Conservation (phyloP, 352 stramenopile genomes). For the Phytophthora lateralis region DNA sequence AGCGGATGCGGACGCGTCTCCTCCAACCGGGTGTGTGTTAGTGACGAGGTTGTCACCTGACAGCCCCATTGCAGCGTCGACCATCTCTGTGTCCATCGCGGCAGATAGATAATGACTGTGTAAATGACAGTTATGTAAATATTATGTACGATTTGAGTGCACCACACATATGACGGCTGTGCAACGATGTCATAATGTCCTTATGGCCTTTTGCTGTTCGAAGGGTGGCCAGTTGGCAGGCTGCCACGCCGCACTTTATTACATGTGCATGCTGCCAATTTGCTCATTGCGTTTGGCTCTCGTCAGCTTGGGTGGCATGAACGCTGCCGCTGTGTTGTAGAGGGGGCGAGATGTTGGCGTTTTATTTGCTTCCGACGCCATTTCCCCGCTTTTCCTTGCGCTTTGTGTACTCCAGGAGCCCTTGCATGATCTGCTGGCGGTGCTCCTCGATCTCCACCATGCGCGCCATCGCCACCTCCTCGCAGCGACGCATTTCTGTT, state of each 20-base stretch:
- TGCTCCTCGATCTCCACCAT: slow-evolving; percentile 71
- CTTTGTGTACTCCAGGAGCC: slow-evolving; percentile 59
- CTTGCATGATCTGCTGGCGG: slow-evolving; percentile 65
- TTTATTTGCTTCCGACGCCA: slow-evolving; percentile 10
- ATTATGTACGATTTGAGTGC: background rate
- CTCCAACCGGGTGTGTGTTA: background rate
- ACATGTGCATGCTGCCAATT: slow-evolving; percentile 6
- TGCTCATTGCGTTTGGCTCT: background rate
- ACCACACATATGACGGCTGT: too few relatives aligned
- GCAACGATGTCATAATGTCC: too few relatives aligned
- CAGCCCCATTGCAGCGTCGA: slow-evolving; percentile 1
- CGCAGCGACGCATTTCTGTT: slow-evolving; percentile 51
- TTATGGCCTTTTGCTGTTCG: slow-evolving; percentile 19
- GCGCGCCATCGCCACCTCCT: slow-evolving; percentile 48
- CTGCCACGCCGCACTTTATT: background rate
- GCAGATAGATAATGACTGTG: background rate
- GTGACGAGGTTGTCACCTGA: background rate
- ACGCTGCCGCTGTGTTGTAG: background rate
- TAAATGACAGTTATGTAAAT: background rate
- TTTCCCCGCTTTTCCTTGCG: slow-evolving; percentile 49
- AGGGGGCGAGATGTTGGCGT: background rate
- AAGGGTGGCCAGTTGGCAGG: background rate
- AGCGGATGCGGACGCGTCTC: background rate
- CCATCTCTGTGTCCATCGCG: slow-evolving; percentile 1
- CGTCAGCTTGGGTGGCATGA: slow-evolving; percentile 4